phyloP scores from a whole-genome alignment of 352 stramenopile species.

The Phytopythium kandeliae region DNA sequence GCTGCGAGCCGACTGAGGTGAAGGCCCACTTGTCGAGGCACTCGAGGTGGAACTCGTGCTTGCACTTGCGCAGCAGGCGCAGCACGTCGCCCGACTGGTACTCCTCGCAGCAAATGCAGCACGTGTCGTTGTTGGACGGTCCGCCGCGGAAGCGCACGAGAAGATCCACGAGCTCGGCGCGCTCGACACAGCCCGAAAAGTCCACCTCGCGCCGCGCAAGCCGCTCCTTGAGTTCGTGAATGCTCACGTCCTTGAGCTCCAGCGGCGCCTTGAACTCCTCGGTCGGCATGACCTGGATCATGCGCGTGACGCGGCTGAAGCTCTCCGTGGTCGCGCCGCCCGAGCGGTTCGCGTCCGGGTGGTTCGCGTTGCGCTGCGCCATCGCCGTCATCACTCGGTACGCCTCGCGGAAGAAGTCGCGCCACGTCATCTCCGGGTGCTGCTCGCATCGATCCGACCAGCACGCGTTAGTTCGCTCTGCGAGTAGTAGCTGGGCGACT shows the following conservation, averaged over 20 bases:
- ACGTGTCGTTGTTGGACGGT: conserved; percentile 80
- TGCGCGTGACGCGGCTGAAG: conserved; percentile 67
- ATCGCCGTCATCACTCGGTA: conserved; percentile 31
- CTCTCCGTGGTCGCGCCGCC: conserved; percentile 35
- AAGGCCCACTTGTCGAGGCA: conserved; percentile 88
- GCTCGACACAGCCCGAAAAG: conserved; percentile 57
- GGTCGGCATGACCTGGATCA: conserved; percentile 76
- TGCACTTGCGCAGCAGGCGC: conserved; percentile 74
- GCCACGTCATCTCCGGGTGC: conserved; percentile 53
- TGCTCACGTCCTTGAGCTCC: conserved; percentile 45
- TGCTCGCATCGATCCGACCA: conserved; percentile 7
- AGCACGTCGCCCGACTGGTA: conserved; percentile 75
- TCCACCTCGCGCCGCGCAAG: conserved; percentile 62
- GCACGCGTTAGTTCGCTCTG: neutral
- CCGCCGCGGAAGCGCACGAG: conserved; percentile 70
- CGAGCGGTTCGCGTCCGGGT: conserved; percentile 23
- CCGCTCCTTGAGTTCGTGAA: conserved; percentile 70
- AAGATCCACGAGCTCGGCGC: conserved; percentile 61
- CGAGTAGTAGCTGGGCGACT: no score
- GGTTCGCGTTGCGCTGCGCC: conserved; percentile 27
- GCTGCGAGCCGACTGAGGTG: conserved; percentile 63
- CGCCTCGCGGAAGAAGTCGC: conserved; percentile 50
- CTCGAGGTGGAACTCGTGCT: conserved; percentile 87
- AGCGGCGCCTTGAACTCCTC: conserved; percentile 68
- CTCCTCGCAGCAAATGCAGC: conserved; percentile 86